phyloP scores from a whole-genome alignment of 2,329 filamentous ascomycete species.

The Dothistroma septosporum region DNA sequence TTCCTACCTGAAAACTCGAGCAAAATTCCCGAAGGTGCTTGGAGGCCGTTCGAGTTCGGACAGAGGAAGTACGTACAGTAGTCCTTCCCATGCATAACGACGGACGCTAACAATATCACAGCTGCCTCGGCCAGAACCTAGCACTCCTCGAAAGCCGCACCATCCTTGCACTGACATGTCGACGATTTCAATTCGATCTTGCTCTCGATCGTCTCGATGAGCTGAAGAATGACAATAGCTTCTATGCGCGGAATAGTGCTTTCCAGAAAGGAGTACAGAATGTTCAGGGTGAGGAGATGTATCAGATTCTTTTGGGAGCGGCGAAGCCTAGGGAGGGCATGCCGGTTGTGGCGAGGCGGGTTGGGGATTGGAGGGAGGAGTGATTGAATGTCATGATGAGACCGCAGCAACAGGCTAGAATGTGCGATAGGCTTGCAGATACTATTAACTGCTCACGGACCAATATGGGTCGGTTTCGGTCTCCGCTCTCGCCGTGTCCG shows the following conservation, averaged over 20 bases:
- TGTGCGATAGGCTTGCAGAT: no score
- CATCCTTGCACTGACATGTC: slow-evolving; percentile 46
- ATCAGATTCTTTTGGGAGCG: slow-evolving; percentile 28
- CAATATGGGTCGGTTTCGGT: no score
- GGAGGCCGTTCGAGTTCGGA: slow-evolving; percentile 52
- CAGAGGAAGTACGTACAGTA: slow-evolving; percentile 46
- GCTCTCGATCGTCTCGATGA: slow-evolving; percentile 32
- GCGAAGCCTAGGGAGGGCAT: slow-evolving; percentile 33
- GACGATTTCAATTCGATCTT: slow-evolving; percentile 48
- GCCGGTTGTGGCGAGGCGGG: slow-evolving; percentile 21
- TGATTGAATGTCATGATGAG: no score
- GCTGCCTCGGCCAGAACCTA: slow-evolving; percentile 53
- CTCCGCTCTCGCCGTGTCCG: no score
- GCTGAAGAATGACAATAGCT: slow-evolving; percentile 34
- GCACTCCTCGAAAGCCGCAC: slow-evolving; percentile 50
- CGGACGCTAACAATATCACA: background rate
- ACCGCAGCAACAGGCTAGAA: no score
- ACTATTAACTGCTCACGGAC: no score
- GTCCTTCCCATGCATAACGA: background rate
- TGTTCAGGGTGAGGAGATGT: slow-evolving; percentile 28
- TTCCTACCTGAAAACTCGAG: slow-evolving; percentile 34
- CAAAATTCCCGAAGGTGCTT: slow-evolving; percentile 44
- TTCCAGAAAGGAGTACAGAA: slow-evolving; percentile 24
- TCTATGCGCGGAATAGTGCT: slow-evolving; percentile 23
- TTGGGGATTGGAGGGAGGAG: background rate